Percentiles rank a stretch among this genome's conserved stretches.
These are phyloP conservation scores for Trametopsis cervina DNA, from an alignment of 768 basidiomycete genomes.

Conservation along the genomic window DNA sequence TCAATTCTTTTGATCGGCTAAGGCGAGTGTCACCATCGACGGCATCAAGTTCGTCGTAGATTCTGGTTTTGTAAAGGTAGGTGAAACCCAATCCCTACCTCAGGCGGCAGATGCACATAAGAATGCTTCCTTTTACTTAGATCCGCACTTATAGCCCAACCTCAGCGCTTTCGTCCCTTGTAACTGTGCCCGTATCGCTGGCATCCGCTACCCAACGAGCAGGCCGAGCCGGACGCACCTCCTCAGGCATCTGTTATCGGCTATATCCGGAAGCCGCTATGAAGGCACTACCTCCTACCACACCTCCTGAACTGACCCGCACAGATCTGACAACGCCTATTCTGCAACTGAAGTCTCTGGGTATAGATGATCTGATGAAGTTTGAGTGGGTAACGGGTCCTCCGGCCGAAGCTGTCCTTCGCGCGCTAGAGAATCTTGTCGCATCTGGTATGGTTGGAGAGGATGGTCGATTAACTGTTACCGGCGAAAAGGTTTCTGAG, in stretches of 20 bases:
- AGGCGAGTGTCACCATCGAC: slow-evolving; percentile 97
- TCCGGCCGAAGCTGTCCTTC: slow-evolving; percentile 75
- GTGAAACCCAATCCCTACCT: slow-evolving; percentile 5
- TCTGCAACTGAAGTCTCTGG: slow-evolving; percentile 89
- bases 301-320: slow-evolving; percentile 86
- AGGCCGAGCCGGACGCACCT: slow-evolving; percentile 91
- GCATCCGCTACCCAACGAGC: slow-evolving; percentile 92
- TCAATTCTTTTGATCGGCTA: background rate
- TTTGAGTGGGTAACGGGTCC: slow-evolving; percentile 94
- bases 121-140: slow-evolving; percentile 30
- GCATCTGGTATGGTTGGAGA: slow-evolving; percentile 80
- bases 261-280: slow-evolving; percentile 70
- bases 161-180: slow-evolving; percentile 77
- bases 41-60: slow-evolving; percentile 93
- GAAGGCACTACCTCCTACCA: slow-evolving; percentile 54
- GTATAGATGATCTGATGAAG: slow-evolving; percentile 91
- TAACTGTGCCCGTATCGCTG: slow-evolving; percentile 74
- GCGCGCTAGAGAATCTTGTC: slow-evolving; percentile 80
- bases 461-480: slow-evolving; percentile 65
- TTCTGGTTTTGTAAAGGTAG: slow-evolving; percentile 90
- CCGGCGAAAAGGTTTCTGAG: slow-evolving; percentile 87
- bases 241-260: slow-evolving; percentile 87
- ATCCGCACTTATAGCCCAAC: slow-evolving; percentile 87
- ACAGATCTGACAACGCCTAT: slow-evolving; percentile 89
- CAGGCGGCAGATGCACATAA: background rate